A percentile compares a stretch with the other conserved stretches of the same genome.
These are phyloP conservation scores for Hypoxylon sp. DNA, from an alignment of 2,329 filamentous ascomycete species.

Conservation along the genomic window DNA sequence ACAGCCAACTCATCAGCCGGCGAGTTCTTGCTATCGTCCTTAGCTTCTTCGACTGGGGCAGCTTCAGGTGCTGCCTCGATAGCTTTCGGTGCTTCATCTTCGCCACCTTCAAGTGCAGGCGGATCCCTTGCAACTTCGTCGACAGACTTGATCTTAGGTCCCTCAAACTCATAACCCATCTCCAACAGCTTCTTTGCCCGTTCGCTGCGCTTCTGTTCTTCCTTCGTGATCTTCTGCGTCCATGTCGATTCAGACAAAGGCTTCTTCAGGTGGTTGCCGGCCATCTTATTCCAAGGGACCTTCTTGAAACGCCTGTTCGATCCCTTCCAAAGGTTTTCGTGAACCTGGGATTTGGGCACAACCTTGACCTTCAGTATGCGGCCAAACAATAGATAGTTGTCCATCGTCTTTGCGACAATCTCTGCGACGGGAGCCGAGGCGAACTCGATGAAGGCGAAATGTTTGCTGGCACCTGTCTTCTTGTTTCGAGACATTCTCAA, in stretches of 20 bases:
- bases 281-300: conserved; percentile 89
- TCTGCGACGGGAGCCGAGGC: conserved; percentile 80
- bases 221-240: conserved; percentile 78
- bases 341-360: conserved; percentile 80
- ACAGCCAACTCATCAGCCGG: conserved; percentile 45
- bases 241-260: conserved; percentile 81
- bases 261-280: conserved; percentile 78
- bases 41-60: conserved; percentile 44
- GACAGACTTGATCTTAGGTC: conserved; percentile 75
- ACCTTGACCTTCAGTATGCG: conserved; percentile 91
- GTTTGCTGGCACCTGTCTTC: conserved; percentile 89
- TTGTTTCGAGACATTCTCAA: conserved; percentile 92
- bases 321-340: conserved; percentile 87
- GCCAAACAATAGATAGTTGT: conserved; percentile 86
- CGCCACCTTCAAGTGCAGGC: conserved; percentile 54
- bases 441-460: conserved; percentile 97
- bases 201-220: conserved; percentile 75
- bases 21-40: conserved; percentile 37
- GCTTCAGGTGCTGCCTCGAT: conserved; percentile 55
- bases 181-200: conserved; percentile 82
- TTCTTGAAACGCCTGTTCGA: conserved; percentile 91
- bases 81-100: conserved; percentile 54
- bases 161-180: conserved; percentile 85
- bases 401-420: conserved; percentile 94
- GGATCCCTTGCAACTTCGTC: conserved; percentile 55